Conservation (phyloP, 768 basidiomycete genomes). For the Leucosporidium creatinivorum region DNA sequence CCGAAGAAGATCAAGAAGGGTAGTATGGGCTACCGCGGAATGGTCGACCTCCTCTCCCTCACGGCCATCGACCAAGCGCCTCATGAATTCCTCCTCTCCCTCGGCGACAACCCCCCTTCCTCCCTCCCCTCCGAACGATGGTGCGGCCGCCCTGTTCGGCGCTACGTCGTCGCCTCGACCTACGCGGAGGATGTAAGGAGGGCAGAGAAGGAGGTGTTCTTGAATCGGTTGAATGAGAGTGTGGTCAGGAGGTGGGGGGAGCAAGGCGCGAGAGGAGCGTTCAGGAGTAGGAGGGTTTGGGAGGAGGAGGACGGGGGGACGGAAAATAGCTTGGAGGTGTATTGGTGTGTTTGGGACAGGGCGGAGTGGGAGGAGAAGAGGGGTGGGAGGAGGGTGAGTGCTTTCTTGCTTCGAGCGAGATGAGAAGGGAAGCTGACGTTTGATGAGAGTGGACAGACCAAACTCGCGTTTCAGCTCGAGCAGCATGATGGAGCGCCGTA, state of each 20-base stretch:
- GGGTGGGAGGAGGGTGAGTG: conserved; percentile 9
- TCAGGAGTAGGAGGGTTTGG: conserved; percentile 2
- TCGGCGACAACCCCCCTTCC: conserved; percentile 71
- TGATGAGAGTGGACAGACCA: conserved; percentile 16
- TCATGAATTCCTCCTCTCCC: conserved; percentile 63
- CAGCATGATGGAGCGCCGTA: background rate
- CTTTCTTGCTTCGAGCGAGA: no score
- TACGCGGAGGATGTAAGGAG: conserved; percentile 8
- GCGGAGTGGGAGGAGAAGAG: conserved; percentile 2
- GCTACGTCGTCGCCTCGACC: conserved; percentile 53
- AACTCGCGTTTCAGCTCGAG: conserved; percentile 19
- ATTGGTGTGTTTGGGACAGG: conserved; percentile 18
- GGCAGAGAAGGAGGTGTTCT: conserved; percentile 26
- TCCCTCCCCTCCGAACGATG: conserved; percentile 70
- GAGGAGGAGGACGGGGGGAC: background rate
- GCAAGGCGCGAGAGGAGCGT: background rate
- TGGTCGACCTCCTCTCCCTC: conserved; percentile 75
- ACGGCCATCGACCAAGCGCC: conserved; percentile 63
- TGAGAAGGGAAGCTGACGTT: no score
- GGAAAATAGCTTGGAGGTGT: conserved; percentile 6
- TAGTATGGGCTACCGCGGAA: conserved; percentile 75
- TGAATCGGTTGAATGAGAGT: conserved; percentile 6
- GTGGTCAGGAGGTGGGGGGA: background rate
- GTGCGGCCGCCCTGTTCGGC: conserved; percentile 77
- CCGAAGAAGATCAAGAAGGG: conserved; percentile 62